Base-by-base conservation (phyloP, 768 basidiomycete species). In the Clitopilus passeckerianus region DNA sequence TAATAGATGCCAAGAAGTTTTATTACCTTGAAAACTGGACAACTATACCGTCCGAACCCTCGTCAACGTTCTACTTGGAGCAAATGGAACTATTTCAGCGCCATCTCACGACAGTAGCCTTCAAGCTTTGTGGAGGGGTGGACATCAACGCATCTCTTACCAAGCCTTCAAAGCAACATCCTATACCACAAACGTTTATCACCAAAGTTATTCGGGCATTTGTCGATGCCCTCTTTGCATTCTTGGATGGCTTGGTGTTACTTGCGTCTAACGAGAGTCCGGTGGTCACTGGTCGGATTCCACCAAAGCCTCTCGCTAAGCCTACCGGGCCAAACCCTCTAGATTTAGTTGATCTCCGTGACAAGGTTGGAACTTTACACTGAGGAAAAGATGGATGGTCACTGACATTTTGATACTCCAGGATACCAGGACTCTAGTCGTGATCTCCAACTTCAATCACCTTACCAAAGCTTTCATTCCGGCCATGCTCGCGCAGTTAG, bases 21-120 rank as follows among this genome's bases (percentile, higher is more conserved):
- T 88, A 93, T 71, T 77, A 85, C 58, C 80, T 98, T 24, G 97
- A 99, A 67, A 84, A 83, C n/a, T 98, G 95, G 94, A 73, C 80
- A 1, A 77, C 84, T 0, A 87, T 84, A 60, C 75, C 85, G 1
- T 74, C 76, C 1, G 85, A 87, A 57, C 78, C 84, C 2, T 84
- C 84, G 54, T 83, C 86, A 1, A 94, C 93, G 0, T 77, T 83
- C 56, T 93, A 91, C 65, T 81, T 95, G 37, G 74, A 79, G n/a
- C 80, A 89, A 61, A 81, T 97, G 57, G 90, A 92, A 61, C 72
- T 83, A 1, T 95, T 93, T 74, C 93, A 97, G 71, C 78, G 86
- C 57, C 86, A 93, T 60, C 74, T 90, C 67, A 85, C 87, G 2
- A 89, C 87, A 1, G 75, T 82, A 8, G 89, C 90, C 4, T 89